phyloP scores from a whole-genome alignment of 768 basidiomycete species.

The Termitomyces sp. region DNA sequence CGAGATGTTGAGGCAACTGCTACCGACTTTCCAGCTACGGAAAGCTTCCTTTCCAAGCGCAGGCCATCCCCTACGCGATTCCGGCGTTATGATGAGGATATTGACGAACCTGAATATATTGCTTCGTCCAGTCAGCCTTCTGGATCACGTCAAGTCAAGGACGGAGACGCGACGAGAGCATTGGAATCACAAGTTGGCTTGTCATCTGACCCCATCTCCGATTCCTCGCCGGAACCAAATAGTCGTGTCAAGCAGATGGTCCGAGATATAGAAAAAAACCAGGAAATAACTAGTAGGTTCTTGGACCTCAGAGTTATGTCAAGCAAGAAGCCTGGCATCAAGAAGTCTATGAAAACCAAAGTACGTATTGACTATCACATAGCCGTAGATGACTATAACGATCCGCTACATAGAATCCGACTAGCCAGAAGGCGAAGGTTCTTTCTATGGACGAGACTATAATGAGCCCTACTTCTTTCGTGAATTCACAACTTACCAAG shows the following conservation, averaged over 20 bases:
- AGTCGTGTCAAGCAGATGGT: conserved; percentile 5
- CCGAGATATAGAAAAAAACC: neutral
- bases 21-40: neutral
- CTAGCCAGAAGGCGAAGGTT: neutral
- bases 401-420: neutral
- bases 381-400: neutral
- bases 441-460: neutral
- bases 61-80: neutral
- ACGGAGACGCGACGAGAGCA: conserved; percentile 12
- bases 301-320: conserved; percentile 3
- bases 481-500: neutral
- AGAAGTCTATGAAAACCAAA: conserved; percentile 16
- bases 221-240: conserved; percentile 1
- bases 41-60: neutral
- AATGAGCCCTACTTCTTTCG: neutral
- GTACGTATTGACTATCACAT: neutral
- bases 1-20: neutral
- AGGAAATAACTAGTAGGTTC: neutral
- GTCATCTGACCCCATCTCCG: conserved; percentile 11
- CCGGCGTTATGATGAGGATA: neutral
- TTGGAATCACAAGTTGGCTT: conserved; percentile 5
- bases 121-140: neutral
- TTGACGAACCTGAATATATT: neutral
- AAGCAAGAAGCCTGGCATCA: neutral
- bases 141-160: conserved; percentile 6